Evolutionary conservation across 495 filamentous ascomycete genomes (phyloP).

Genomic region (Neurospora terricola): DNA sequence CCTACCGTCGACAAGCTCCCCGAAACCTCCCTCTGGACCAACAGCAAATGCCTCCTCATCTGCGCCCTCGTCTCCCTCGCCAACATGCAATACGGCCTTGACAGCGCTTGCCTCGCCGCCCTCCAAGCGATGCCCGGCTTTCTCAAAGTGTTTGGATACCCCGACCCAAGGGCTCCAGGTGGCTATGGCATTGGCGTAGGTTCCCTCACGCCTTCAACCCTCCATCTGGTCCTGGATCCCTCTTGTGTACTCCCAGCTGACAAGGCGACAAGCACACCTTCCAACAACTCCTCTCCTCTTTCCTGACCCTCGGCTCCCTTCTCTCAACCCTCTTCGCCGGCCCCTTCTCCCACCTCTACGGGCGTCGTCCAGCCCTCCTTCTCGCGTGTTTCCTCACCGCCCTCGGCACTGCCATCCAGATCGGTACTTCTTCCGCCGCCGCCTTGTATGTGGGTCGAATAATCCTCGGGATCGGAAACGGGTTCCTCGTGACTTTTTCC

Average conservation of each 20-base stretch:
- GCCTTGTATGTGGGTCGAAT: slow-evolving; percentile 41
- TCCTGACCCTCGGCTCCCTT: slow-evolving; percentile 50
- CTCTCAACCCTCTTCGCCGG: slow-evolving; percentile 43
- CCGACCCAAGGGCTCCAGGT: slow-evolving; percentile 4
- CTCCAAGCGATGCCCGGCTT: slow-evolving; percentile 54
- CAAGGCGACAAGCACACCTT: slow-evolving; percentile 19
- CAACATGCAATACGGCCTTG: slow-evolving; percentile 48
- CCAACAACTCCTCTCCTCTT: slow-evolving; percentile 45
- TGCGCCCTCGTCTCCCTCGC: slow-evolving; percentile 29
- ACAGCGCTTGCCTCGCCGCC: slow-evolving; percentile 48
- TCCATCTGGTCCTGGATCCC: slow-evolving; percentile 13
- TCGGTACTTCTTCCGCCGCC: slow-evolving; percentile 30
- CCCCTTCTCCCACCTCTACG: slow-evolving; percentile 37
- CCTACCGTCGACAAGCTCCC: slow-evolving; percentile 7
- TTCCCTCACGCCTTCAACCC: neutral
- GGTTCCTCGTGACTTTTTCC: slow-evolving; percentile 44
- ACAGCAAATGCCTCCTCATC: slow-evolving; percentile 30
- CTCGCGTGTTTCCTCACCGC: slow-evolving; percentile 34
- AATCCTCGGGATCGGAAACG: slow-evolving; percentile 42
- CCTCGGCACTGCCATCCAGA: slow-evolving; percentile 38
- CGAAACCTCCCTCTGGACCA: slow-evolving; percentile 31
- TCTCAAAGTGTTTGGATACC: slow-evolving; percentile 30
- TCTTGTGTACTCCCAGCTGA: neutral
- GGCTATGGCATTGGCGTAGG: slow-evolving; percentile 14
- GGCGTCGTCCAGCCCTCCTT: slow-evolving; percentile 41